A percentile compares a stretch with the other conserved stretches of the same genome.
Evolutionary conservation across 768 basidiomycete species (phyloP).

Genomic region (Cystobasidium tubakii): DNA sequence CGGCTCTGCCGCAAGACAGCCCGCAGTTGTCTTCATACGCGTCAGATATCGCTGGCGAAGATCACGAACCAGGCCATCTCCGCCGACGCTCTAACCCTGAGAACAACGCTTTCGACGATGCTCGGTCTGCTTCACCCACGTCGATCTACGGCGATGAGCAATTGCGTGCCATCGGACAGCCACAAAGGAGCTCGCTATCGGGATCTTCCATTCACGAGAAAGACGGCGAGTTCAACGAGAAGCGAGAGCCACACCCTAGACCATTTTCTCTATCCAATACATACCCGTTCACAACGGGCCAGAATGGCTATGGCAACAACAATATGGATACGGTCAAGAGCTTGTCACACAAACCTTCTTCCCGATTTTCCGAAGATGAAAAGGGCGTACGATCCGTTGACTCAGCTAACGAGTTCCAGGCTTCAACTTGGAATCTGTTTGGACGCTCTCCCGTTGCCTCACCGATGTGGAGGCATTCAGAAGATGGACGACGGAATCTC

Average conservation of each 20-base stretch:
- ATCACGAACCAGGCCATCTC: conserved; percentile 11
- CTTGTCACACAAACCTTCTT: conserved; percentile 17
- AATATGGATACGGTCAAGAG: neutral
- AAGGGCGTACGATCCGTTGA: conserved; percentile 7
- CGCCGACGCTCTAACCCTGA: conserved; percentile 21
- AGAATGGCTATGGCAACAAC: conserved; percentile 9
- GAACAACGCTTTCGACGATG: neutral
- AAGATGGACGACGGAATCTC: conserved; percentile 6
- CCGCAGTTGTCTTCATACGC: conserved; percentile 20
- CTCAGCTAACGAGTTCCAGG: conserved; percentile 26
- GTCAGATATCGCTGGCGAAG: conserved; percentile 10
- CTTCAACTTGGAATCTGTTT: conserved; percentile 31
- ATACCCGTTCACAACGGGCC: conserved; percentile 22
- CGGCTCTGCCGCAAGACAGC: conserved; percentile 3
- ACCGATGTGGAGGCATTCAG: conserved; percentile 19
- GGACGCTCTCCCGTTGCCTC: conserved; percentile 29
- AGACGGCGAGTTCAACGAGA: conserved; percentile 25
- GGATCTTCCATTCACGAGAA: conserved; percentile 15
- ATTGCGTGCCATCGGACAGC: neutral
- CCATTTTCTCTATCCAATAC: conserved; percentile 26
- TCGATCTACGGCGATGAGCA: conserved; percentile 4
- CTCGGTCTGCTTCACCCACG: neutral
- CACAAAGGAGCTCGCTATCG: conserved; percentile 9
- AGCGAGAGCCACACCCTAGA: conserved; percentile 6
- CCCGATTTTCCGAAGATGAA: conserved; percentile 34